Conservation (phyloP, 495 filamentous ascomycete species). For the Trichodelitschia bisporula region DNA sequence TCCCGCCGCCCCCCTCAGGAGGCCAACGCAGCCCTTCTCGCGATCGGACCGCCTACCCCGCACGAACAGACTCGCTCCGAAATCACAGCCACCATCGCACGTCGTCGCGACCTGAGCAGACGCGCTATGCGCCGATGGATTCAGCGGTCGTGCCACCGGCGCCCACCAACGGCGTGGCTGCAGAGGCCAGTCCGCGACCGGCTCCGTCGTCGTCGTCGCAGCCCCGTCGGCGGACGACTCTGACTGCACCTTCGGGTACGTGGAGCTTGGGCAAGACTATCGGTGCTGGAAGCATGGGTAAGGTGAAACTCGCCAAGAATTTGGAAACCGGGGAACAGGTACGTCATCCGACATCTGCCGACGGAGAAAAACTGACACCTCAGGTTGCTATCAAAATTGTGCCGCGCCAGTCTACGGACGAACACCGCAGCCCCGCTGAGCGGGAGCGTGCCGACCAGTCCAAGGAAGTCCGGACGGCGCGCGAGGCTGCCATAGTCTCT, state of each 20-base stretch:
- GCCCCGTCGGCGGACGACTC: conserved; percentile 50
- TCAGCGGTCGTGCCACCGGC: background rate
- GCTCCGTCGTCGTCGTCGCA: no score
- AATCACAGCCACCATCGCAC: background rate
- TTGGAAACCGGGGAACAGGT: conserved; percentile 42
- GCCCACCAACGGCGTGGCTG: conserved; percentile 10
- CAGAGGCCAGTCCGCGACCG: no score
- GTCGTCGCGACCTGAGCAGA: background rate
- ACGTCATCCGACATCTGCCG: background rate
- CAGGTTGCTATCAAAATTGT: conserved; percentile 97
- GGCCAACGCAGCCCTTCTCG: background rate
- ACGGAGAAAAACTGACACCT: background rate
- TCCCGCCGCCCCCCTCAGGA: no score
- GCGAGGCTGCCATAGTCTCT: conserved; percentile 91
- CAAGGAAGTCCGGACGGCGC: conserved; percentile 89
- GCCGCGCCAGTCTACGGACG: conserved; percentile 66
- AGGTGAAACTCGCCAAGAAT: conserved; percentile 82
- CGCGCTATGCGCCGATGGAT: background rate
- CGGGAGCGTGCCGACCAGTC: conserved; percentile 74
- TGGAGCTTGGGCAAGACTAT: conserved; percentile 95
- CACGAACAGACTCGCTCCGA: background rate
- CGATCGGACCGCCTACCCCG: background rate
- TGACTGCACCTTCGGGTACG: conserved; percentile 59
- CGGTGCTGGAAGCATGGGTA: conserved; percentile 95
- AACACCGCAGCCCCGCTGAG: conserved; percentile 56